Evolutionary conservation across 768 basidiomycete species (phyloP).

Genomic region (Leccinum ochraceum): DNA sequence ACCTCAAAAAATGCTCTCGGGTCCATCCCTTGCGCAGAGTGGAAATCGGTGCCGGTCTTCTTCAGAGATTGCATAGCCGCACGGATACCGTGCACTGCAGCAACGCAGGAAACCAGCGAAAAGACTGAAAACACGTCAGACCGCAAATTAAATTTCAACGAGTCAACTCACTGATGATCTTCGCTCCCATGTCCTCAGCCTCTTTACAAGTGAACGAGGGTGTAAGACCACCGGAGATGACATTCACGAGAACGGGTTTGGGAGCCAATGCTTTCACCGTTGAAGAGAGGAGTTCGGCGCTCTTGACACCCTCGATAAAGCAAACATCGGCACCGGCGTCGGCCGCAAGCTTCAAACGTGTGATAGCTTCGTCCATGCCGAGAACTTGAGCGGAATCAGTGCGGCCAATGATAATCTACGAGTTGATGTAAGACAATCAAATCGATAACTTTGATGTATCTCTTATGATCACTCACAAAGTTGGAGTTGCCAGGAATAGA

Average conservation of each 20-base stretch:
- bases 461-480: conserved; percentile 46
- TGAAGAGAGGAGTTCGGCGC: conserved; percentile 58
- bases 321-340: conserved; percentile 78
- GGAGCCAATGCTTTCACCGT: conserved; percentile 71
- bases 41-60: conserved; percentile 77
- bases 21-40: conserved; percentile 64
- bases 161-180: conserved; percentile 67
- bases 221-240: conserved; percentile 76
- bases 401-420: conserved; percentile 68
- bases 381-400: conserved; percentile 79
- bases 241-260: conserved; percentile 78
- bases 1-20: conserved; percentile 78
- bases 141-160: not conserved
- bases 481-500: conserved; percentile 74
- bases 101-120: conserved; percentile 74
- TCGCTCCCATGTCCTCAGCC: conserved; percentile 70
- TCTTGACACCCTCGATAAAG: conserved; percentile 80
- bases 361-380: conserved; percentile 76
- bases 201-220: conserved; percentile 71
- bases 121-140: conserved; percentile 49
- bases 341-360: conserved; percentile 65
- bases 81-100: conserved; percentile 75
- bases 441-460: not conserved
- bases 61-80: conserved; percentile 75
- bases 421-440: not conserved